Evolutionary conservation across 2,329 filamentous ascomycete species (phyloP).

Genomic region (Alternaria arborescens): DNA sequence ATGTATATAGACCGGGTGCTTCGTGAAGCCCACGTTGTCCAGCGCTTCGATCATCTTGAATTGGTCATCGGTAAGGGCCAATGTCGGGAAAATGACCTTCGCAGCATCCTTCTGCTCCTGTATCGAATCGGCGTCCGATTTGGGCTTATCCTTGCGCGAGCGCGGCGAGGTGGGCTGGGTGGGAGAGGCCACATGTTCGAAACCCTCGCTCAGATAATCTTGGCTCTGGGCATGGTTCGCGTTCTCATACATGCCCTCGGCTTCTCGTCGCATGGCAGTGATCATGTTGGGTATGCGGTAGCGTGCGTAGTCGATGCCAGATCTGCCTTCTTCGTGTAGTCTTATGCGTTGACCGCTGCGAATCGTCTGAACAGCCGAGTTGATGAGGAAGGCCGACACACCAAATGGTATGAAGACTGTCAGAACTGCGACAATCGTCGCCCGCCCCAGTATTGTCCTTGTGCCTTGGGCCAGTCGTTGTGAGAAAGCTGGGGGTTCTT

Average conservation of each 20-base stretch:
- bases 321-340: slow-evolving; percentile 75
- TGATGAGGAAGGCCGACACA: slow-evolving; percentile 74
- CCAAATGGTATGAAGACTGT: slow-evolving; percentile 77
- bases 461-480: slow-evolving; percentile 48
- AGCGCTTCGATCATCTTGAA: slow-evolving; percentile 85
- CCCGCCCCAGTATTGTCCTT: slow-evolving; percentile 56
- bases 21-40: slow-evolving; percentile 68
- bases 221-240: slow-evolving; percentile 73
- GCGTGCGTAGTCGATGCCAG: slow-evolving; percentile 70
- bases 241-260: slow-evolving; percentile 80
- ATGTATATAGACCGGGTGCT: slow-evolving; percentile 75
- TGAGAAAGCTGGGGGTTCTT: slow-evolving; percentile 46
- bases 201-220: slow-evolving; percentile 71
- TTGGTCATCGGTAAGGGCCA: slow-evolving; percentile 81
- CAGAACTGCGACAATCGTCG: slow-evolving; percentile 72
- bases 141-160: slow-evolving; percentile 19
- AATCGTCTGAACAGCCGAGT: slow-evolving; percentile 78
- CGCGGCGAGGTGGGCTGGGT: slow-evolving; percentile 28
- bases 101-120: slow-evolving; percentile 40
- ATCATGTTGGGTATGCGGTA: slow-evolving; percentile 77
- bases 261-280: slow-evolving; percentile 75
- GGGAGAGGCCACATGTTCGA: slow-evolving; percentile 52
- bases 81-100: slow-evolving; percentile 67
- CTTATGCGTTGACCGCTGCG: slow-evolving; percentile 78
- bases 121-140: slow-evolving; percentile 38